These are phyloP conservation scores for Aspergillus fructus DNA, from an alignment of 2,329 filamentous ascomycete genomes.

Conservation along the genomic window DNA sequence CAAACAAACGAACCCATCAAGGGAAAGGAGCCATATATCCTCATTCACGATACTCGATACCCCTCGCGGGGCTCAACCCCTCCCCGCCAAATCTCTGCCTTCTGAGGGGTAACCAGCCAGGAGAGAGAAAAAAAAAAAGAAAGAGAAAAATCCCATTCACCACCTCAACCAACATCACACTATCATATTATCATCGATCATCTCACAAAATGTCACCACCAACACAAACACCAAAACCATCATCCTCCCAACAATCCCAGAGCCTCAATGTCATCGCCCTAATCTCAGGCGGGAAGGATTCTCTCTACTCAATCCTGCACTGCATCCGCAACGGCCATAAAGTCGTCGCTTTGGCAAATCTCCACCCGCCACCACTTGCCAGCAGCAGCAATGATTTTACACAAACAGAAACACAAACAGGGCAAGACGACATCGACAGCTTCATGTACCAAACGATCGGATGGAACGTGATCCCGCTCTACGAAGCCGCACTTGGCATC, in stretches of 20 bases:
- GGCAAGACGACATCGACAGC: conserved; percentile 74
- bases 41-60: not conserved
- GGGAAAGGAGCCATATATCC: not conserved
- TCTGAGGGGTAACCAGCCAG: not conserved
- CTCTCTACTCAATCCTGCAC: conserved; percentile 88
- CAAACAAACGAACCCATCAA: not conserved
- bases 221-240: conserved; percentile 32
- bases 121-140: not conserved
- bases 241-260: conserved; percentile 30
- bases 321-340: conserved; percentile 82
- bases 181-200: not conserved
- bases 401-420: conserved; percentile 10
- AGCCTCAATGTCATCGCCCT: conserved; percentile 77
- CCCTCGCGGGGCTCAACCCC: not conserved
- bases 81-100: not conserved
- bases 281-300: conserved; percentile 96
- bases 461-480: conserved; percentile 81
- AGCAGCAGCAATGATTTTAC: not conserved
- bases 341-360: conserved; percentile 84
- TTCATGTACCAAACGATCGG: conserved; percentile 99
- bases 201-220: not conserved
- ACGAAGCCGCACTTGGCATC: conserved; percentile 72
- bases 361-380: conserved; percentile 59
- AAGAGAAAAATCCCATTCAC: not conserved
- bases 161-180: not conserved